Conservation (phyloP, 352 stramenopile species). For the Globisporangium orthogonon region DNA sequence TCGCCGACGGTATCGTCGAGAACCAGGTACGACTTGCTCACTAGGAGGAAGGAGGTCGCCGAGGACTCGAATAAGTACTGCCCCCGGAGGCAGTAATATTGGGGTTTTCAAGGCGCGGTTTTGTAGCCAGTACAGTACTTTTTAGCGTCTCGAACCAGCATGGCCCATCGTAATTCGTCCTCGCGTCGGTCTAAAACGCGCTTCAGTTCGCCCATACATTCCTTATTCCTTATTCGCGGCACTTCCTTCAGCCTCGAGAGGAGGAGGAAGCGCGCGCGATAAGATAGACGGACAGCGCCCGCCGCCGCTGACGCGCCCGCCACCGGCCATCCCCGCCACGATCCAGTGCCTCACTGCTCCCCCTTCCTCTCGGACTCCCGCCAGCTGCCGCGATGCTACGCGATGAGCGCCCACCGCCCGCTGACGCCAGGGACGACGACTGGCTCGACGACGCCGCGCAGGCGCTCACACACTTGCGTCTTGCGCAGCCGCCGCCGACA, state of each 20-base stretch:
- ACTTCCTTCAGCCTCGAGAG: too few species aligned
- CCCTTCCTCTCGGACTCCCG: neutral
- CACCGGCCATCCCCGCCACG: neutral
- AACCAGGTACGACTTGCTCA: constrained; percentile 11
- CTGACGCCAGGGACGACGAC: constrained; percentile 10
- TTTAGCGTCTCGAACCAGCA: too few species aligned
- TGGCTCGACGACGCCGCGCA: constrained; percentile 12
- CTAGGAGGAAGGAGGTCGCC: constrained; percentile 12
- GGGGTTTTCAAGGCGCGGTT: too few species aligned
- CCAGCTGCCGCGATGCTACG: neutral
- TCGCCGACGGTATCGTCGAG: neutral
- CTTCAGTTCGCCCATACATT: too few species aligned
- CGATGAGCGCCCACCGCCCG: neutral
- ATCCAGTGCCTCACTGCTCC: neutral
- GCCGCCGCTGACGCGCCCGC: too few species aligned
- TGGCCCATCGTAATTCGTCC: too few species aligned
- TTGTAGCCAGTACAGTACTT: too few species aligned
- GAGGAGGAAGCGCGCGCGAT: too few species aligned
- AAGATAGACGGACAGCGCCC: too few species aligned
- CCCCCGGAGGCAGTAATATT: neutral
- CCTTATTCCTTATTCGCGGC: too few species aligned
- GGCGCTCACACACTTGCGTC: constrained; percentile 29
- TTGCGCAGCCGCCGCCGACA: constrained; percentile 31
- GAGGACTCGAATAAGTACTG: constrained; percentile 8
- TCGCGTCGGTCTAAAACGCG: too few species aligned